These are phyloP conservation scores for Beauveria sp. DNA, from an alignment of 2,329 filamentous ascomycete genomes.

Conservation along the genomic window DNA sequence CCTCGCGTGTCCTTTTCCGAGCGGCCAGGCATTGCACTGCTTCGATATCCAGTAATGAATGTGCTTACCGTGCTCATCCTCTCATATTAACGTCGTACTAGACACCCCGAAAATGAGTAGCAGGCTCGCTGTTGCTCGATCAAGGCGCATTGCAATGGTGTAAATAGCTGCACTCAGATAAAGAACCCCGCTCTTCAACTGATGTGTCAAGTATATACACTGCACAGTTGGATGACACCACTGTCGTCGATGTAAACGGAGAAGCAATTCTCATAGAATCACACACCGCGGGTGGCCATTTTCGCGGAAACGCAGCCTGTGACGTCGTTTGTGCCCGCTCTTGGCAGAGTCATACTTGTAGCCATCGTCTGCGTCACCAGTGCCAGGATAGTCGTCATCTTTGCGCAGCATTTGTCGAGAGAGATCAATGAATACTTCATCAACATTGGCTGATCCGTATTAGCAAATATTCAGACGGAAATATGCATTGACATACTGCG, in stretches of 20 bases:
- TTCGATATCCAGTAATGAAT: background rate
- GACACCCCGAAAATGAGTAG: background rate
- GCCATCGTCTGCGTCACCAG: conserved; percentile 30
- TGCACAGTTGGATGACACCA: background rate
- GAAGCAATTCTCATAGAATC: conserved; percentile 30
- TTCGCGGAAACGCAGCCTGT: conserved; percentile 24
- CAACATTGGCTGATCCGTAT: conserved; percentile 60
- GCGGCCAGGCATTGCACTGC: background rate
- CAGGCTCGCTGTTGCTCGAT: background rate
- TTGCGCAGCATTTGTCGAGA: conserved; percentile 76
- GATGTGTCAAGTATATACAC: background rate
- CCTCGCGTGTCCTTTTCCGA: background rate
- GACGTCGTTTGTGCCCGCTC: conserved; percentile 21
- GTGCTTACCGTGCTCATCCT: background rate
- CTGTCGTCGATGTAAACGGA: background rate
- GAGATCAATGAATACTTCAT: conserved; percentile 81
- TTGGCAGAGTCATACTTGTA: conserved; percentile 32
- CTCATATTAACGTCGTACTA: background rate
- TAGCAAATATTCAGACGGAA: conserved; percentile 13
- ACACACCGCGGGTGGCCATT: conserved; percentile 32
- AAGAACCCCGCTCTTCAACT: background rate
- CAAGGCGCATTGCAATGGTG: background rate
- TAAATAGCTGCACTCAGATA: too few relatives aligned
- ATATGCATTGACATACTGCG: conserved; percentile 42
- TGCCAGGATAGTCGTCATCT: conserved; percentile 44